Evolutionary conservation across 495 filamentous ascomycete genomes (phyloP).

Genomic region (Aspergillus steynii): DNA sequence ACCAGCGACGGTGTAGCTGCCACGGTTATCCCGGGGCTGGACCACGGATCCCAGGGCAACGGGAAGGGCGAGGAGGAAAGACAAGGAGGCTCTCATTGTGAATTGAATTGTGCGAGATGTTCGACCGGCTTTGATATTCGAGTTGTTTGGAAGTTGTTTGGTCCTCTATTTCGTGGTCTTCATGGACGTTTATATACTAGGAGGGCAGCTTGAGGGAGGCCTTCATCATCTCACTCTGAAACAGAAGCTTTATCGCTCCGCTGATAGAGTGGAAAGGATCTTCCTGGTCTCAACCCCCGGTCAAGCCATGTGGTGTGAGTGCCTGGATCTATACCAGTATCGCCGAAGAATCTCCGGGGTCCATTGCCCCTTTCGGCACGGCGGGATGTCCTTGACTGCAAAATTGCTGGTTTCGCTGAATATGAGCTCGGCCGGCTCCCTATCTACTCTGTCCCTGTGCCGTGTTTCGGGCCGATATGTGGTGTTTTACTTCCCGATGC

Average conservation of each 20-base stretch:
- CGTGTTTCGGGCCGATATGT: too few species aligned
- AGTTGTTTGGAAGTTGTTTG: background rate
- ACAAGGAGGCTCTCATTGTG: conserved; percentile 9
- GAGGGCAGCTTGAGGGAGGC: background rate
- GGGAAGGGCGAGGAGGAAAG: conserved; percentile 3
- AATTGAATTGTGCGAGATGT: background rate
- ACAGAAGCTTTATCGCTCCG: conserved; percentile 2
- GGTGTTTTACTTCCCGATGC: too few species aligned
- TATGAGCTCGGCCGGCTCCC: too few species aligned
- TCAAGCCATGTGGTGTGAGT: too few species aligned
- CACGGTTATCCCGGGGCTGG: conserved; percentile 24
- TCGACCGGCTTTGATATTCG: background rate
- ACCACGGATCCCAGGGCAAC: conserved; percentile 4
- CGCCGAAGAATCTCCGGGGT: too few species aligned
- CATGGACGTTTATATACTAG: conserved; percentile 2
- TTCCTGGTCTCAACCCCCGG: background rate
- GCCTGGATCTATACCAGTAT: too few species aligned
- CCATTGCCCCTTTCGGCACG: too few species aligned
- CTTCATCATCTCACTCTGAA: too few species aligned
- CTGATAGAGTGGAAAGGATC: conserved; percentile 8
- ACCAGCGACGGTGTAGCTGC: conserved; percentile 30
- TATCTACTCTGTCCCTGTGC: too few species aligned
- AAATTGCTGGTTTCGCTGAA: too few species aligned
- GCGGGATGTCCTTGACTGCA: too few species aligned
- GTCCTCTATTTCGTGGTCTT: background rate